These are phyloP conservation scores for Glebionis coronaria DNA, from an alignment of 129 eudicot species.

Conservation along the genomic window DNA sequence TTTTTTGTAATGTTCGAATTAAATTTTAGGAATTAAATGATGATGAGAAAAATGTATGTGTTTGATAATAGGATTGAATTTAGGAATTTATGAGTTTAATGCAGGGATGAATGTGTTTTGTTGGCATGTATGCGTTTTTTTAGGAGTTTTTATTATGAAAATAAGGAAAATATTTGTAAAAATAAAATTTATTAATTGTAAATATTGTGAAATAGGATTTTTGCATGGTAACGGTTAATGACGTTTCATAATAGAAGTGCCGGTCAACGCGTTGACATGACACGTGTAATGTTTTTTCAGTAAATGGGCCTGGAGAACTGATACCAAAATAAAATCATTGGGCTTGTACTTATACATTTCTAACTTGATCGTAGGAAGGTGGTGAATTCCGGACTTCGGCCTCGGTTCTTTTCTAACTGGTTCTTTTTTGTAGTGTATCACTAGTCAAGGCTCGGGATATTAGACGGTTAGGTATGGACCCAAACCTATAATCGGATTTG, in stretches of 20 bases:
- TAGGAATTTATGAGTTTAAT: constrained; percentile 17
- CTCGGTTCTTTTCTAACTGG: too few relatives aligned
- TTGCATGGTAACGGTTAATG: constrained; percentile 15
- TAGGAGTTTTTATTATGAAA: background rate
- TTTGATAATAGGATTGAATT: constrained; percentile 27
- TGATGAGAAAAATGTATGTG: constrained; percentile 18
- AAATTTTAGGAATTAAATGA: too few relatives aligned
- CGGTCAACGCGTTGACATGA: background rate
- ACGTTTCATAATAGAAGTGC: background rate
- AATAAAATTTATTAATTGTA: background rate
- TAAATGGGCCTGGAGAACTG: too few relatives aligned
- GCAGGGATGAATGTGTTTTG: background rate
- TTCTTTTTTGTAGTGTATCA: too few relatives aligned
- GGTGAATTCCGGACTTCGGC: too few relatives aligned
- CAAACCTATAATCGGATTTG: too few relatives aligned
- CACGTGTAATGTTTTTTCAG: background rate
- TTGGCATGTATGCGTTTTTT: constrained; percentile 21
- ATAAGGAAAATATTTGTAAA: background rate
- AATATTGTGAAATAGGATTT: background rate
- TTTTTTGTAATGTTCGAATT: background rate
- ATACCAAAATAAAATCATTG: too few relatives aligned
- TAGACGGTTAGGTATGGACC: too few relatives aligned
- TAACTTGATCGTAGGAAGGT: too few relatives aligned
- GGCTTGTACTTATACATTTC: too few relatives aligned
- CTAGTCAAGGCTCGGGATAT: too few relatives aligned